Evolutionary conservation across 768 basidiomycete genomes (phyloP).

Genomic region (Dioszegia hungarica): DNA sequence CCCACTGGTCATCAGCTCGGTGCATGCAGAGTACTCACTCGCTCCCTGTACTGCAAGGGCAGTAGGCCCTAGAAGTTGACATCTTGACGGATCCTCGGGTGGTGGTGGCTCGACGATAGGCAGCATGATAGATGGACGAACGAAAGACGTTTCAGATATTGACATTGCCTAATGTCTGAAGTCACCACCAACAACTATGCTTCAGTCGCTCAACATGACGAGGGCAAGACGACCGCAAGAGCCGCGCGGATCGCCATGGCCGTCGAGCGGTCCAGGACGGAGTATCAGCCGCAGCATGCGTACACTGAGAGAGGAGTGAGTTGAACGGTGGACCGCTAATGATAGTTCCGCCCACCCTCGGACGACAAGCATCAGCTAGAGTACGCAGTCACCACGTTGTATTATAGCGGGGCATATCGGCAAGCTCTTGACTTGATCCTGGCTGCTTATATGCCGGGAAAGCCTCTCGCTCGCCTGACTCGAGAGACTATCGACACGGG

Average conservation of each 20-base stretch:
- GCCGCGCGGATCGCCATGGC: conserved; percentile 30
- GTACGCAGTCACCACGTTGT: conserved; percentile 24
- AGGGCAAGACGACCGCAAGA: conserved; percentile 1
- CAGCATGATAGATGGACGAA: neutral
- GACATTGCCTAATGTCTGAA: too few species aligned
- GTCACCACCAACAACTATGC: conserved; percentile 9
- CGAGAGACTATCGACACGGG: conserved; percentile 31
- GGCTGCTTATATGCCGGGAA: conserved; percentile 7
- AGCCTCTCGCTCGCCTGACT: conserved; percentile 15
- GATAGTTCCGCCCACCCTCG: conserved; percentile 4
- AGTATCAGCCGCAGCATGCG: conserved; percentile 37
- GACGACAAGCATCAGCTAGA: conserved; percentile 30
- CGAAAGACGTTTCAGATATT: too few species aligned
- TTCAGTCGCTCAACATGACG: conserved; percentile 2
- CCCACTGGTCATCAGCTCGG: conserved; percentile 72
- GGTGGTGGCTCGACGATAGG: conserved; percentile 5
- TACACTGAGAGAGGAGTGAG: conserved; percentile 35
- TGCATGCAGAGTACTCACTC: conserved; percentile 32
- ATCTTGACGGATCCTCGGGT: conserved; percentile 34
- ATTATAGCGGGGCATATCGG: conserved; percentile 16
- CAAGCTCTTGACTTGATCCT: conserved; percentile 19
- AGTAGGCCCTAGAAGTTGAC: conserved; percentile 42
- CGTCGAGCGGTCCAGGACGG: conserved; percentile 30
- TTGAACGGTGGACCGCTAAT: neutral
- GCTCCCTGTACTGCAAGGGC: conserved; percentile 42